Evolutionary conservation across 352 stramenopile genomes (phyloP).

Genomic region (Blastocystis sp.): DNA sequence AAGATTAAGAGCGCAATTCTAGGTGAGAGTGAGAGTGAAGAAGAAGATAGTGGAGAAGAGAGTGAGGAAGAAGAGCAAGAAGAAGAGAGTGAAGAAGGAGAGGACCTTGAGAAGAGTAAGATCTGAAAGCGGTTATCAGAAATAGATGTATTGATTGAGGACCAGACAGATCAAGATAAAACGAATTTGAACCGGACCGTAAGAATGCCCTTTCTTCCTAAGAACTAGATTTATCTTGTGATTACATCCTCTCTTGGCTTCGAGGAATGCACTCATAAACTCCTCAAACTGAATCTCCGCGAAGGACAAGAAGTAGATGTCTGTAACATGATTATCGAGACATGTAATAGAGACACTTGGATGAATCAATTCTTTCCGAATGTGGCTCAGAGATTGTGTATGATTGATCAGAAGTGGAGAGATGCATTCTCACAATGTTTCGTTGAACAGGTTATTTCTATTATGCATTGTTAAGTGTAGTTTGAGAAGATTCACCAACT

Average conservation of each 20-base stretch:
- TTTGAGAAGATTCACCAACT: slow-evolving; percentile 72
- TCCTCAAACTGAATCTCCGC: slow-evolving; percentile 94
- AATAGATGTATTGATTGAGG: slow-evolving; percentile 79
- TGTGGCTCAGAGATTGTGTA: slow-evolving; percentile 52
- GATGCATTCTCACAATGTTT: slow-evolving; percentile 83
- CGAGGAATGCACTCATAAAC: slow-evolving; percentile 97
- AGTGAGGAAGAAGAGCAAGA: slow-evolving; percentile 75
- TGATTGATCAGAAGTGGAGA: slow-evolving; percentile 74
- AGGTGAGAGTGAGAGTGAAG: slow-evolving; percentile 78
- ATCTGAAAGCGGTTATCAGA: background rate
- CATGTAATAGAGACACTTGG: slow-evolving; percentile 89
- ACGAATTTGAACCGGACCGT: slow-evolving; percentile 90
- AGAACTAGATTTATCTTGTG: slow-evolving; percentile 90
- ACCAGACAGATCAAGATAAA: slow-evolving; percentile 93
- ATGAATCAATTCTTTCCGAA: slow-evolving; percentile 66
- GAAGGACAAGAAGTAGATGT: slow-evolving; percentile 91
- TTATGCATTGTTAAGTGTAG: background rate
- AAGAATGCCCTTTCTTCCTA: background rate
- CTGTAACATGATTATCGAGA: slow-evolving; percentile 98
- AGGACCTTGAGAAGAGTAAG: slow-evolving; percentile 62
- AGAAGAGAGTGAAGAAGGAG: slow-evolving; percentile 72
- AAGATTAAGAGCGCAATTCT: slow-evolving; percentile 93
- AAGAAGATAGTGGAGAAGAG: slow-evolving; percentile 75
- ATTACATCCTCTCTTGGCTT: slow-evolving; percentile 98
- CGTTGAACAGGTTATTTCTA: background rate